These are phyloP conservation scores for Saturnispora dispora DNA, from an alignment of 805 yeast species.

Conservation along the genomic window DNA sequence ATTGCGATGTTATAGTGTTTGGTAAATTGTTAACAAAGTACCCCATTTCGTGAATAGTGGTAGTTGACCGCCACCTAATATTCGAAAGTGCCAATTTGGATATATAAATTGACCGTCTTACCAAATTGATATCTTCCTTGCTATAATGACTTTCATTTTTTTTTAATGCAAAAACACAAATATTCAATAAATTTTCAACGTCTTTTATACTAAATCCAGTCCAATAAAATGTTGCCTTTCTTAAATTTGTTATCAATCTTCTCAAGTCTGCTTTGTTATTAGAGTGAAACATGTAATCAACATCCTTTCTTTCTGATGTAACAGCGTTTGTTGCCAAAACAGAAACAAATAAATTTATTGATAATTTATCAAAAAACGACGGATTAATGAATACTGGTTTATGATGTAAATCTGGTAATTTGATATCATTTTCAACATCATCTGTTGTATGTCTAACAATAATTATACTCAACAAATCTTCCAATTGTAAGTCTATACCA, in stretches of 20 bases:
- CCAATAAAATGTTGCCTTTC: conserved; percentile 66
- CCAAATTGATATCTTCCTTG: conserved; percentile 31
- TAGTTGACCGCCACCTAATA: conserved; percentile 47
- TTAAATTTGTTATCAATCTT: conserved; percentile 50
- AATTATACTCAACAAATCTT: conserved; percentile 35
- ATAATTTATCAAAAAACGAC: conserved; percentile 49
- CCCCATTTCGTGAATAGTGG: conserved; percentile 59
- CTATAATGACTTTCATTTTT: conserved; percentile 27
- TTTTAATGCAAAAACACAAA: conserved; percentile 39
- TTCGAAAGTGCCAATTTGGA: conserved; percentile 44
- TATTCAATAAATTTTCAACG: conserved; percentile 40
- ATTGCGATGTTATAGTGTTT: conserved; percentile 29
- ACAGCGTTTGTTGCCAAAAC: conserved; percentile 67
- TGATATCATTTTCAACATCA: conserved; percentile 47
- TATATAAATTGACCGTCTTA: conserved; percentile 35
- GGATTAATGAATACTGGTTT: conserved; percentile 52
- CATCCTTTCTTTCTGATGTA: conserved; percentile 57
- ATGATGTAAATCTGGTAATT: conserved; percentile 51
- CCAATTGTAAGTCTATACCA: conserved; percentile 35
- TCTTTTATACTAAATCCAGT: conserved; percentile 59
- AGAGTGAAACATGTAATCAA: conserved; percentile 65
- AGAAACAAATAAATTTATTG: conserved; percentile 56
- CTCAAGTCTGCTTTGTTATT: conserved; percentile 45
- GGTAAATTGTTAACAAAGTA: conserved; percentile 43
- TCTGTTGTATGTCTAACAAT: conserved; percentile 48